Conservation (phyloP, 225 moss, liverwort and hornwort genomes). For the Pseudisothecium myosuroides region DNA sequence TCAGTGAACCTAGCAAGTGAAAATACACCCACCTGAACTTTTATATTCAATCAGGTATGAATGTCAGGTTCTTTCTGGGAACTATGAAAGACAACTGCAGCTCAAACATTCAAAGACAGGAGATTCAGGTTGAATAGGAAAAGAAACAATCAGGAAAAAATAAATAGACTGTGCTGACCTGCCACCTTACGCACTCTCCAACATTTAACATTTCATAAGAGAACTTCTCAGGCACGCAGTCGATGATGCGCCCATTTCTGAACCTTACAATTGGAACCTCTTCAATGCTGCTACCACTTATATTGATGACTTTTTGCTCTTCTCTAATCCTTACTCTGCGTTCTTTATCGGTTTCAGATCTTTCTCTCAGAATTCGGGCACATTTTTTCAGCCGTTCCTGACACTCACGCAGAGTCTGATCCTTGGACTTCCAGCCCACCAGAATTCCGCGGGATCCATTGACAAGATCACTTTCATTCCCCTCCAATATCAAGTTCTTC, state of each 20-base stretch:
- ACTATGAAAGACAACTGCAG: not conserved
- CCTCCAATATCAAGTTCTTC: constrained; percentile 51
- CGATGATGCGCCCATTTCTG: constrained; percentile 35
- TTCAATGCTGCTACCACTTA: constrained; percentile 15
- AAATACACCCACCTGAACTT: not conserved
- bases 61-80: not conserved
- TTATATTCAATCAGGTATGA: not conserved
- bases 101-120: not conserved
- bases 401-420: constrained; percentile 16
- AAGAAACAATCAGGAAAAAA: not conserved
- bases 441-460: constrained; percentile 84
- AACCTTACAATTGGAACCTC: constrained; percentile 60
- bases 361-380: not conserved
- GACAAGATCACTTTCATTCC: constrained; percentile 29
- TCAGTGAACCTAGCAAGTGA: not conserved
- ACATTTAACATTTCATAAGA: constrained; percentile 46
- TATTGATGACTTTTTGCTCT: not conserved
- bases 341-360: constrained; percentile 12
- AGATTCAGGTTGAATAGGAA: not conserved
- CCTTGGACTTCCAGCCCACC: constrained; percentile 53
- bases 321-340: not conserved
- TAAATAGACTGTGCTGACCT: constrained; percentile 1
- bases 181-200: constrained; percentile 56
- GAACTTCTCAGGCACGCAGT: constrained; percentile 51
- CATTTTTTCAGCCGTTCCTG: not conserved